Percentiles rank a stretch among this genome's conserved stretches.
These are phyloP conservation scores for Wickerhamomyces pijperi DNA, from an alignment of 805 yeast species.

Conservation along the genomic window DNA sequence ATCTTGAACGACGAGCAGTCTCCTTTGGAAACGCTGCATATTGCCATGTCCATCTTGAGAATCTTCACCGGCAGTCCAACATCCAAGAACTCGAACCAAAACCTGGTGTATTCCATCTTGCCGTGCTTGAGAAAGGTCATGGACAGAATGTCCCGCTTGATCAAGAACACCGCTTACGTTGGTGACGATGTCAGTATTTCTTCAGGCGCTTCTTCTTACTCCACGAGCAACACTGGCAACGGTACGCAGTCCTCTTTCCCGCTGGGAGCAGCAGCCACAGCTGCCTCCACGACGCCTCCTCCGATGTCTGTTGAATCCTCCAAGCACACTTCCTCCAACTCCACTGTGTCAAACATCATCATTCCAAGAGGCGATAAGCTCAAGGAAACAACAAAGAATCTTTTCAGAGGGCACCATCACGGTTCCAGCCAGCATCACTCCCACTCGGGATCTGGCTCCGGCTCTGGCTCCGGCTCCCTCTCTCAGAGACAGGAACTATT, in stretches of 20 bases:
- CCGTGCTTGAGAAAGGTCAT: conserved; percentile 21
- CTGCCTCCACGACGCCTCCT: too few species aligned
- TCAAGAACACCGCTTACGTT: conserved; percentile 11
- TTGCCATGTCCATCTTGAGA: conserved; percentile 27
- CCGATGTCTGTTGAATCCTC: conserved; percentile 1
- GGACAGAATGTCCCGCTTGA: conserved; percentile 11
- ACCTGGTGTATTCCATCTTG: conserved; percentile 18
- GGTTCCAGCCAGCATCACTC: background rate
- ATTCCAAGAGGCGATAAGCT: conserved; percentile 17
- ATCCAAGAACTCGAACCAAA: conserved; percentile 15
- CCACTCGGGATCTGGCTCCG: too few species aligned
- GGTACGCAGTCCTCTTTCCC: too few species aligned
- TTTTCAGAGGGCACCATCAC: conserved; percentile 17
- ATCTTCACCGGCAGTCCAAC: conserved; percentile 21
- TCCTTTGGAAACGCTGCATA: conserved; percentile 21
- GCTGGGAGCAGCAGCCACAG: too few species aligned
- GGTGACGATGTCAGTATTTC: conserved; percentile 6
- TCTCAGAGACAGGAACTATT: background rate
- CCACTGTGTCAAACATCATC: conserved; percentile 9
- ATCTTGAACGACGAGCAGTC: conserved; percentile 20
- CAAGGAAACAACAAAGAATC: conserved; percentile 14
- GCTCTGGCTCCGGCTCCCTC: background rate
- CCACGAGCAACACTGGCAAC: conserved; percentile 2
- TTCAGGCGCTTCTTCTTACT: conserved; percentile 5
- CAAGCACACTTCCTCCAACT: conserved; percentile 9